Evolutionary conservation across 495 filamentous ascomycete genomes (phyloP).

Genomic region (Trichoderma erinaceum): DNA sequence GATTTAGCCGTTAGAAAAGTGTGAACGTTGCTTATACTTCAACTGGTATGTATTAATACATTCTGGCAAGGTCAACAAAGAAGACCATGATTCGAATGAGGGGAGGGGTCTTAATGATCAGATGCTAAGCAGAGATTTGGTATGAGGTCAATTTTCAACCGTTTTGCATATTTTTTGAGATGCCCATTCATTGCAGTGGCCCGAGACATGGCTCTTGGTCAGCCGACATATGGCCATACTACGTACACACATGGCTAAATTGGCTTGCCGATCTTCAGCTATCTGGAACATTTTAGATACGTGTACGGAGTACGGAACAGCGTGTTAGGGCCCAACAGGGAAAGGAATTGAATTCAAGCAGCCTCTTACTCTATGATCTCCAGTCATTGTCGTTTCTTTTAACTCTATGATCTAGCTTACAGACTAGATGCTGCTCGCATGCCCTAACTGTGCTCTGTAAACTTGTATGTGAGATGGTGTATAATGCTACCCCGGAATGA

Average conservation of each 20-base stretch:
- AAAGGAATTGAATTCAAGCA: too few relatives aligned
- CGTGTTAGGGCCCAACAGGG: too few relatives aligned
- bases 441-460: background rate
- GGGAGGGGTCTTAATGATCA: background rate
- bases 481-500: background rate
- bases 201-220: constrained; percentile 1
- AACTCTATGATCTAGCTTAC: background rate
- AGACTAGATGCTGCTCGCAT: background rate
- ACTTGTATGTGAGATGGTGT: background rate
- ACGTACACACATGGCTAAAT: too few relatives aligned
- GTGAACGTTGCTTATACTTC: too few relatives aligned
- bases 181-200: background rate
- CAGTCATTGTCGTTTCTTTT: too few relatives aligned
- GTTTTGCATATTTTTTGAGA: background rate
- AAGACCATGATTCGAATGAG: too few relatives aligned
- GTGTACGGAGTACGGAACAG: too few relatives aligned
- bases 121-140: background rate
- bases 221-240: background rate
- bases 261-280: background rate
- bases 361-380: too few relatives aligned
- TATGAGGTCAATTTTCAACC: background rate
- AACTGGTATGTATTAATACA: too few relatives aligned
- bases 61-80: too few relatives aligned
- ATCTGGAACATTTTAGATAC: background rate
- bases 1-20: too few relatives aligned